Evolutionary conservation across 139 green algal species (phyloP), one percentile per base, ranked within the genome.

Genomic region (Coccomyxa sp.): DNA sequence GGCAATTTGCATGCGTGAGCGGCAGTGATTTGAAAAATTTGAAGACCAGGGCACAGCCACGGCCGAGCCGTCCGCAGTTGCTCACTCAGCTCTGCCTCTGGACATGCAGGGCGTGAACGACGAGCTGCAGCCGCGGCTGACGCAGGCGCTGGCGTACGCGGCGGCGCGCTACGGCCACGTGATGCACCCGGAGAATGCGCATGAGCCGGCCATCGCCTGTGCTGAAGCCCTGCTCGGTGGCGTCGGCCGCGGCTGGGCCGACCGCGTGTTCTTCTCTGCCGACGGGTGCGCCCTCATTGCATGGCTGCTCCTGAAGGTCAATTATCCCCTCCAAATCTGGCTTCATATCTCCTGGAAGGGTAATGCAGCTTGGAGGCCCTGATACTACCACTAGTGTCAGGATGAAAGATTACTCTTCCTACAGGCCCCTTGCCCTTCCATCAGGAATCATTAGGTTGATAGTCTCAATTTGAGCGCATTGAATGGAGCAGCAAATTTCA

Each of bases 131-230:
- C 77, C 89, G 25, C 89, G 91, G 80, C 63, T 98, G 75, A 86
- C 90, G 14, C 81, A 84, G 0, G 90, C 90, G 14, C 86, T 98
- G 57, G 90, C 79, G 13, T 87, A 92, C 60, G 93, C 93, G 0
- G 90, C 91, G 13, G 96, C 88, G 0, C 88, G 96, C 13, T 99
- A 97, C 83, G 91, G 95, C 45, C 97, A 99, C 85, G 94, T 99
- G 79, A 96, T 99, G 82, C 98, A 96, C 88, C 95, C 97, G 0
- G 89, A 98, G 87, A 95, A 92, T 12, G 85, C 87, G 38, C 88
- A 95, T 79, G 88, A 91, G 85, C 92, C 92, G 10, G 93, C 89
- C 10, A 71, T 97, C 45, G 67, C 89, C 66, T 76, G 94, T 27
- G 90, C 91, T 10, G 28, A 81, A 30, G 30, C 45, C 63, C 88